Evolutionary conservation across 228 moss, liverwort and hornwort genomes (phyloP), one percentile per base, ranked within the genome.

Genomic region (Sphagnum fallax): DNA sequence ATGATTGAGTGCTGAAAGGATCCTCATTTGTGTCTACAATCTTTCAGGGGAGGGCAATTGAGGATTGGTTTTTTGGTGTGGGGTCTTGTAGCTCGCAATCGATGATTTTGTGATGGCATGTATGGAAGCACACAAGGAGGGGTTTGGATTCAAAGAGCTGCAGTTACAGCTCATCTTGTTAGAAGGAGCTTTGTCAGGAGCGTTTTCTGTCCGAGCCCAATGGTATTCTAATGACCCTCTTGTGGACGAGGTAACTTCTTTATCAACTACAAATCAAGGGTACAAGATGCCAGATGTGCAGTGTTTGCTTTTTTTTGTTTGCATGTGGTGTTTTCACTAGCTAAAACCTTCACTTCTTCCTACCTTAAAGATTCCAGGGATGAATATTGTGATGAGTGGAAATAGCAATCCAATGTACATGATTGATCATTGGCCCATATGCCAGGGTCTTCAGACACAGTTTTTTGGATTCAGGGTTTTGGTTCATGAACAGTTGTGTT

Each of bases 141-240:
- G 88, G 67, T 71, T 96, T 51, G 96, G 96, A 16, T 67, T 96
- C 62, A 96, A 89, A 75, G 96, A 96, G 63, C 78, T 96, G 50
- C 96, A 96, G 75, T 86, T 96, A 65, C 96, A 96, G 82, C 76
- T 96, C 11, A 83, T 96, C 76, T 80, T 96, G 53, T 84, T 89
- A 75, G 96, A 96, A 70, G 96, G 96, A 16, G 83, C 91, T 52
- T 78, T 96, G 57, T 63, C 86, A 53, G 96, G 88, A 48, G 91
- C 88, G 53, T 96, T 93, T 77, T 80, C 91, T 11, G 89, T 96
- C 64, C 84, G 76, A 59, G 83, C 86, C 76, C 91, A 92, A 75
- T 82, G 83, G 55, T 90, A 87, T 83, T 83, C 93, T 49, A 73
- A 75, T 65, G 83, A 88, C 62, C 77, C 93, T 4, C 67, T 96